Evolutionary conservation across 495 filamentous ascomycete genomes (phyloP), one percentile per base, ranked within the genome.

Genomic region (Penicillium antarcticum): DNA sequence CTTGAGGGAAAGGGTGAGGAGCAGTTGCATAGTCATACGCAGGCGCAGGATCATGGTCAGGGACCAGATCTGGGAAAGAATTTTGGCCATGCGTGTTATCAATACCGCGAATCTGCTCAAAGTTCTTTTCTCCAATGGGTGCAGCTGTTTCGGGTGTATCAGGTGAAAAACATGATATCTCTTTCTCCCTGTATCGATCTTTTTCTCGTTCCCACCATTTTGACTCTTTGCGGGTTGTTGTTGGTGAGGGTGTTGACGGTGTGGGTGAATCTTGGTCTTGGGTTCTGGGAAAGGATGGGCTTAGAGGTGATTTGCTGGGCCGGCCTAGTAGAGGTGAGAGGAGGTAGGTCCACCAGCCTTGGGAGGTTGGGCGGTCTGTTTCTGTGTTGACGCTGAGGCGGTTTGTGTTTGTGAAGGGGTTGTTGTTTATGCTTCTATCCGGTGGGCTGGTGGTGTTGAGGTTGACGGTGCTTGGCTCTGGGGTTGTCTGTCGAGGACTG

Each of bases 271-370:
- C 71, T 24, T 6, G 7, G 8, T 29, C 26, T 29, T 29, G 26
- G 8, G 5, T 29, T 29, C 13, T 62, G 55, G 21, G 76, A 65
- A 44, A 68, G 32, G 21, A 60, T 4, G 67, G 58, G 24, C 62
- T 62, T 4, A 60, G 40, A 4, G 65, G 64, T n/a, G 64, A 68
- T 39, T 53, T 67, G 9, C 58, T 75, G 11, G 74, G 72, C 5
- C 71, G 62, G 16, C 75, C 69, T 35, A 83, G 60, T 48, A 95
- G 86, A 0, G 91, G 91, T 1, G 90, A 91, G 2, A 85, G 85
- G 36, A 95, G 79, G 51, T 87, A 79, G 52, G 88, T 91, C 91
- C 91, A 96, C 91, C 91, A 96, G 10, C 89, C 89, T 32, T 81
- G 78, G 4, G 89, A 90, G 79, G 77, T 38, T 82, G 78, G 34